Evolutionary conservation across 2,329 filamentous ascomycete genomes (phyloP).

Genomic region (Ophiobolus disseminans): DNA sequence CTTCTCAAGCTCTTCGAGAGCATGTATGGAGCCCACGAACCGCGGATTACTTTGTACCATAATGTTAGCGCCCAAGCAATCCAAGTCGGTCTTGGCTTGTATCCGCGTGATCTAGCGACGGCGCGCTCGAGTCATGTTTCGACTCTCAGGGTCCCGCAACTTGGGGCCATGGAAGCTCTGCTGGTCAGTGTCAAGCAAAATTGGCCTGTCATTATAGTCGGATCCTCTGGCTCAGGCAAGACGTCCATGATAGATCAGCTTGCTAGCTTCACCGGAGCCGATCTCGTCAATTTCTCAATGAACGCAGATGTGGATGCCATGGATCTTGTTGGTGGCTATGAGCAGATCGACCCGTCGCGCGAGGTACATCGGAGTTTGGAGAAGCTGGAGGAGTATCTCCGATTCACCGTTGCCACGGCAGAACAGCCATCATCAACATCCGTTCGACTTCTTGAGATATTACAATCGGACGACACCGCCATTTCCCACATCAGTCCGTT

Average conservation of each 20-base stretch:
- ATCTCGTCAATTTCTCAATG: slow-evolving; percentile 82
- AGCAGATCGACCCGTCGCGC: slow-evolving; percentile 85
- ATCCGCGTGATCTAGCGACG: slow-evolving; percentile 63
- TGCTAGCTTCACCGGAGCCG: slow-evolving; percentile 78
- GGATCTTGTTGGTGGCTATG: slow-evolving; percentile 95
- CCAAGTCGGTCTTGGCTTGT: slow-evolving; percentile 80
- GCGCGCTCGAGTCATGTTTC: slow-evolving; percentile 35
- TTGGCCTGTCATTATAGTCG: slow-evolving; percentile 88
- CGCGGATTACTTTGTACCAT: slow-evolving; percentile 65
- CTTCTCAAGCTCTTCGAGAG: slow-evolving; percentile 71
- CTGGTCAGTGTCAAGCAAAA: slow-evolving; percentile 86
- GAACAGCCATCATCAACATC: slow-evolving; percentile 12
- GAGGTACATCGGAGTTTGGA: slow-evolving; percentile 69
- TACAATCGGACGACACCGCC: slow-evolving; percentile 13
- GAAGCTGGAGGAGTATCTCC: slow-evolving; percentile 61
- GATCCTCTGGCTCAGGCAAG: slow-evolving; percentile 86
- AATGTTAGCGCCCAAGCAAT: slow-evolving; percentile 70
- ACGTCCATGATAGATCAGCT: slow-evolving; percentile 79
- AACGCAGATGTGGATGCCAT: slow-evolving; percentile 97
- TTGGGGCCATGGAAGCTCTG: slow-evolving; percentile 81
- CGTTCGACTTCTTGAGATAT: slow-evolving; percentile 30
- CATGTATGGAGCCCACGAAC: slow-evolving; percentile 62
- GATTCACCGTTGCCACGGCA: slow-evolving; percentile 37
- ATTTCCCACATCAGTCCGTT: slow-evolving; percentile 11
- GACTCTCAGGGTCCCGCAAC: slow-evolving; percentile 54